Conservation (phyloP, 495 filamentous ascomycete genomes). For the Penicillium waksmanii region DNA sequence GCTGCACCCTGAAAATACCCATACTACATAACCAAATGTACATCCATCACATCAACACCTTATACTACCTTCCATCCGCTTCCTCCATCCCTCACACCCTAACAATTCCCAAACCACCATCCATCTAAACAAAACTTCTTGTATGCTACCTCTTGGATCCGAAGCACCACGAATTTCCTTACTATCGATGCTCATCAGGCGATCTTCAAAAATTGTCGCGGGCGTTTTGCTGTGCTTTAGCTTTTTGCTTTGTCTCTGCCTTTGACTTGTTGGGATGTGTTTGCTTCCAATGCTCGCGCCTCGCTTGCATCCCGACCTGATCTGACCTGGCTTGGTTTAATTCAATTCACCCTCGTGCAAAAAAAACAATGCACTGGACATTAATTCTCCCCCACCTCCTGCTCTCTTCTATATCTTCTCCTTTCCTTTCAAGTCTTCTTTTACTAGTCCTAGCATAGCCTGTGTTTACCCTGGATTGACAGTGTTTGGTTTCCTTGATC, state of each 20-base stretch:
- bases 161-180: slow-evolving; percentile 40
- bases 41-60: neutral
- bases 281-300: neutral
- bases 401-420: neutral
- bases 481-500: no score
- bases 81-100: neutral
- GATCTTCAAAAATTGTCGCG: slow-evolving; percentile 21
- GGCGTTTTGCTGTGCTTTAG: slow-evolving; percentile 16
- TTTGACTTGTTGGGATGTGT: neutral
- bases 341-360: neutral
- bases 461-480: neutral
- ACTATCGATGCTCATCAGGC: neutral
- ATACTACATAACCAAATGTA: neutral
- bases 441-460: neutral
- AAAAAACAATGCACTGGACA: neutral
- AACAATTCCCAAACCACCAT: neutral
- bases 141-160: neutral
- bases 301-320: neutral
- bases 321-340: neutral
- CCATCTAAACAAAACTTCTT: neutral
- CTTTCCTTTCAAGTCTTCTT: neutral
- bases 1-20: slow-evolving; percentile 13
- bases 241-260: neutral
- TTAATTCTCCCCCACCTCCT: neutral
- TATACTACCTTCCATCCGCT: neutral